Percentiles rank a stretch among this genome's conserved stretches.
These are phyloP conservation scores for Neonectria hederae DNA, from an alignment of 2,329 filamentous ascomycete species.

Conservation along the genomic window DNA sequence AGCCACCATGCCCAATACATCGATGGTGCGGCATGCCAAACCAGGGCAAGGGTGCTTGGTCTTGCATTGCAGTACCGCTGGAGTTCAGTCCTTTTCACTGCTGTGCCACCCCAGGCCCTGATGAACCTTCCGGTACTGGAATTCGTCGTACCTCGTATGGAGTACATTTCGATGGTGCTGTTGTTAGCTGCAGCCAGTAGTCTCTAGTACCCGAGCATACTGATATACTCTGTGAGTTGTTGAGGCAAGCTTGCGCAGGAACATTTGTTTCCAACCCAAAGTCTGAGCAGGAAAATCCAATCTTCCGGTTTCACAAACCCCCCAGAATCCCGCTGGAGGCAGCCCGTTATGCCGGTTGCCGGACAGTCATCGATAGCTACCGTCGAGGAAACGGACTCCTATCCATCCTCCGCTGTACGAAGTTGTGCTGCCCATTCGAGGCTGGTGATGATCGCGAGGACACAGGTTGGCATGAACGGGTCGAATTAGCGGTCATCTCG, in stretches of 20 bases:
- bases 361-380: not conserved
- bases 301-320: slow-evolving; percentile 18
- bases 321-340: slow-evolving; percentile 5
- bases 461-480: slow-evolving; percentile 26
- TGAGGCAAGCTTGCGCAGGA: not conserved
- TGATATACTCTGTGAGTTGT: not conserved
- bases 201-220: not conserved
- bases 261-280: slow-evolving; percentile 3
- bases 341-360: not conserved
- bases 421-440: slow-evolving; percentile 1
- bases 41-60: not conserved
- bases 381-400: slow-evolving; percentile 5
- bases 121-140: not conserved
- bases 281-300: slow-evolving; percentile 12
- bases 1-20: slow-evolving; percentile 1
- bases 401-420: not conserved
- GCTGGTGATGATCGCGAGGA: slow-evolving; percentile 7
- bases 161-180: not conserved
- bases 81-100: not conserved
- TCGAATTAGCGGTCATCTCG: slow-evolving; percentile 33
- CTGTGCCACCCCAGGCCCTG: not conserved
- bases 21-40: slow-evolving; percentile 15
- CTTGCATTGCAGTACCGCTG: not conserved
- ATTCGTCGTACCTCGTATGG: not conserved
- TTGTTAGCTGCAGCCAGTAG: slow-evolving; percentile 1